Percentiles rank a stretch among this genome's conserved stretches.
Evolutionary conservation across 495 filamentous ascomycete species (phyloP).

Genomic region (Annulohypoxylon moriforme): DNA sequence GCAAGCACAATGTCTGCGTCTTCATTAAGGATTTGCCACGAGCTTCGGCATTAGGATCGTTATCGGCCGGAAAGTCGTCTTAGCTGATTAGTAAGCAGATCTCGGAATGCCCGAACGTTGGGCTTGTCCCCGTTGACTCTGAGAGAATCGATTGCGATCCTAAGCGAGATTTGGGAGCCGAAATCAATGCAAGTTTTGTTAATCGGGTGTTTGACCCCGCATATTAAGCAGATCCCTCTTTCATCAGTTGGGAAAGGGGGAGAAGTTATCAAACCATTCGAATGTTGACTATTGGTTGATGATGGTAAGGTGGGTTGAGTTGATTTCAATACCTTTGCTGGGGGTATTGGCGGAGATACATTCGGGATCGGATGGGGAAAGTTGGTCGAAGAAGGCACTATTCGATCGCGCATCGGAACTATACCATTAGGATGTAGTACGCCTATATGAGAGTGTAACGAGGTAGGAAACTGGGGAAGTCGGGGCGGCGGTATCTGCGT

Average conservation of each 20-base stretch:
- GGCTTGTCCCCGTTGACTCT: conserved; percentile 12
- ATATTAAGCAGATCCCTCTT: conserved; percentile 48
- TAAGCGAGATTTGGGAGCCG: conserved; percentile 44
- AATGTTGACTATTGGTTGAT: background rate
- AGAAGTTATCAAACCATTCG: conserved; percentile 2
- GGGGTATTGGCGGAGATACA: background rate
- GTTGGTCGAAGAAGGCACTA: background rate
- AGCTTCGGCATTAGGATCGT: background rate
- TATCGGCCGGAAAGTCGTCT: conserved; percentile 15
- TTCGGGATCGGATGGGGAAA: background rate
- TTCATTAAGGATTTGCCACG: background rate
- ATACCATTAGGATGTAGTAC: conserved; percentile 15
- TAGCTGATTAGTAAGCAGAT: conserved; percentile 24
- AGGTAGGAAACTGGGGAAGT: background rate
- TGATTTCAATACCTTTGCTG: conserved; percentile 11
- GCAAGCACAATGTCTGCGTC: background rate
- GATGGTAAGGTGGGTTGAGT: background rate
- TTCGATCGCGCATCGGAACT: conserved; percentile 4
- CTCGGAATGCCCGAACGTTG: conserved; percentile 5
- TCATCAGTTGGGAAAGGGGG: conserved; percentile 18
- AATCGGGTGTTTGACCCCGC: conserved; percentile 43
- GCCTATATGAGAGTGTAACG: background rate
- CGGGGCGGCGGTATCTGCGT: background rate
- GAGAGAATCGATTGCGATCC: conserved; percentile 47
- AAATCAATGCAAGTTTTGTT: conserved; percentile 49